Percentiles rank a stretch among this genome's conserved stretches.
phyloP scores from a whole-genome alignment of 345 rosid genomes.

The Bruguiera sexangula region DNA sequence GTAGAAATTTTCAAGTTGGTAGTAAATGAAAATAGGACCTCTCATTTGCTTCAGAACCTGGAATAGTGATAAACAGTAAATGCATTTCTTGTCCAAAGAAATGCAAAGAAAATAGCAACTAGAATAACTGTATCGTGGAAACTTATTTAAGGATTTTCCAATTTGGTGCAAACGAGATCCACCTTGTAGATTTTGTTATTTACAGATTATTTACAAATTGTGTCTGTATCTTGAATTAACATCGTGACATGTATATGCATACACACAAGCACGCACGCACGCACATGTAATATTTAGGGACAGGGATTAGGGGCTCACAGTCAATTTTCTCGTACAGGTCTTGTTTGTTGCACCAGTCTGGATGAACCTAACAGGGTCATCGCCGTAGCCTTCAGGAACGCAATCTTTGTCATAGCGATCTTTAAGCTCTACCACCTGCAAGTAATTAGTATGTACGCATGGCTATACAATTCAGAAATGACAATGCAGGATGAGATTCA shows the following conservation, averaged over 20 bases:
- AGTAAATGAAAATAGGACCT: slow-evolving; percentile 27
- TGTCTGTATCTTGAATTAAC: neutral
- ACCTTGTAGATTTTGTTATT: neutral
- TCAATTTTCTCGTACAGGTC: slow-evolving; percentile 17
- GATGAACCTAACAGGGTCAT: slow-evolving; percentile 4
- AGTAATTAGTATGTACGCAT: neutral
- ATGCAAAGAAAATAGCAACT: neutral
- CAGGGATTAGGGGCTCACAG: slow-evolving; percentile 6
- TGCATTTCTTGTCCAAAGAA: neutral
- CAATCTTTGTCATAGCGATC: slow-evolving; percentile 26
- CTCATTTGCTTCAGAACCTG: slow-evolving; percentile 34
- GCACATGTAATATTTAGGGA: neutral
- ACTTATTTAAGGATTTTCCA: neutral
- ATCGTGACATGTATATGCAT: neutral
- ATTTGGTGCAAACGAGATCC: neutral
- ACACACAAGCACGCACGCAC: too few species aligned
- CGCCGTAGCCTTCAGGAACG: slow-evolving; percentile 12
- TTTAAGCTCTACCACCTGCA: slow-evolving; percentile 30
- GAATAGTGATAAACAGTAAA: neutral
- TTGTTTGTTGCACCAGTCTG: slow-evolving; percentile 13
- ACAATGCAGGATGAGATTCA: neutral
- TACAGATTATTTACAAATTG: too few species aligned
- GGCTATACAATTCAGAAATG: neutral
- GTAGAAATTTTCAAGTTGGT: slow-evolving; percentile 28
- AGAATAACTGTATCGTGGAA: neutral